Base-by-base conservation (phyloP, 495 filamentous ascomycete genomes). In the Tuber borchii region DNA sequence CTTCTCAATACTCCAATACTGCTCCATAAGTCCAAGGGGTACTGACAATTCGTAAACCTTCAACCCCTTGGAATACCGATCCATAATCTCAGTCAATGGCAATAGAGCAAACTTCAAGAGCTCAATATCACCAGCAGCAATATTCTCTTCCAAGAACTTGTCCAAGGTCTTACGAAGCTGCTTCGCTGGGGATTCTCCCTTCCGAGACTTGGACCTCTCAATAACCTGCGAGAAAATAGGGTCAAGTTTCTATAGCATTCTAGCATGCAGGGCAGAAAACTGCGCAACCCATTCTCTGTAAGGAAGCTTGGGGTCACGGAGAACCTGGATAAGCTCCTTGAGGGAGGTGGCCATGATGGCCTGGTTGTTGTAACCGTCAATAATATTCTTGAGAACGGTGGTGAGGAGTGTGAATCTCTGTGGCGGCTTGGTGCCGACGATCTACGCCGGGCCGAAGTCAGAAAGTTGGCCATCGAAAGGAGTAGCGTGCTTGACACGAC, bases 261-360 rank as follows among this genome's bases (percentile, higher is more conserved):
- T 91, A 7, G 94, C 91, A 84, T 98, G 95, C 46, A 99, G 89
- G 10, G 95, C 95, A 42, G 95, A 94, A 74, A 94, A 94, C 81
- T 98, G 96, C 19, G 95, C 91, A 75, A 91, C 91, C 91, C 94
- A 99, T 85, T 99, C 93, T 84, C 94, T 92, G 85, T 97, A 99
- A 1, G 95, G 95, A 74, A 99, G 89, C 75, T 97, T 93, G 10
- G 90, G 90, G 83, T 96, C 90, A 40, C 94, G 92, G 20, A 99
- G 89, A 8, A 99, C 95, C 71, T 93, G 90, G 34, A 97, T 89
- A 44, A 99, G 88, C 79, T 95, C 93, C 86, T 94, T 95, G 48
- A 99, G 87, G 12, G 93, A 95, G 74, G 88, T 84, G 48, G 88
- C 87, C 96, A 99, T 97, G 84, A 97, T 93, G 72, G 97, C 91